A percentile compares a stretch with the other conserved stretches of the same genome.
Conservation (phyloP, 225 moss, liverwort and hornwort genomes). For the Physcomitrium patens region DNA sequence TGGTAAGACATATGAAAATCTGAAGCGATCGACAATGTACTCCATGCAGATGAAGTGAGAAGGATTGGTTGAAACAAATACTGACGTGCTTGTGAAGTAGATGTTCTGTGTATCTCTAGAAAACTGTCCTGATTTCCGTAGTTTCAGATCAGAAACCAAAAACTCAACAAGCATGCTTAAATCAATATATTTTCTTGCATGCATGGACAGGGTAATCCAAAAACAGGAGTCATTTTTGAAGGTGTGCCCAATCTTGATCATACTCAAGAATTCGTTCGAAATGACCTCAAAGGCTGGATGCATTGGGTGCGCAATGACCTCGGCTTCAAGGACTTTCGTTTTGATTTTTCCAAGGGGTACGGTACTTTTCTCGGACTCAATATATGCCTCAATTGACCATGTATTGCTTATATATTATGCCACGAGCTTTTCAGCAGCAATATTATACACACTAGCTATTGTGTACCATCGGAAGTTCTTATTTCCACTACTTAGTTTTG, state of each 20-base stretch:
- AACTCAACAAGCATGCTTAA: neutral
- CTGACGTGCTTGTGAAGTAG: neutral
- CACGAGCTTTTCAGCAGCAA: conserved; percentile 14
- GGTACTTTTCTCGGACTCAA: neutral
- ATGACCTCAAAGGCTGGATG: conserved; percentile 87
- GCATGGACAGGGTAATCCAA: conserved; percentile 75
- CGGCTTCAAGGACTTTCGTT: conserved; percentile 81
- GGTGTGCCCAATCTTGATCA: conserved; percentile 92
- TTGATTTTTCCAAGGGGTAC: conserved; percentile 95
- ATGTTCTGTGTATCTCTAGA: neutral
- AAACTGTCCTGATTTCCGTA: neutral
- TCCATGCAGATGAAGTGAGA: no score
- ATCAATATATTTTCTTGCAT: conserved; percentile 10
- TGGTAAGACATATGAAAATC: no score
- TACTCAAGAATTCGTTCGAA: conserved; percentile 92
- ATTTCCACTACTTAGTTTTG: no score
- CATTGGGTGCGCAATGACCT: conserved; percentile 83
- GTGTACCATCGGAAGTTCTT: no score
- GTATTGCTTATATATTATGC: neutral
- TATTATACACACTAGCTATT: neutral
- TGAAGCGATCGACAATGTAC: no score
- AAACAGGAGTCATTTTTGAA: conserved; percentile 88
- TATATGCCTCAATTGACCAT: neutral
- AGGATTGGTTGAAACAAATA: no score
- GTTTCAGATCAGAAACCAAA: conserved; percentile 7